Percentiles rank a stretch among this genome's conserved stretches.
phyloP scores from a whole-genome alignment of 2,329 filamentous ascomycete species.

The Beauveria brongniartii region DNA sequence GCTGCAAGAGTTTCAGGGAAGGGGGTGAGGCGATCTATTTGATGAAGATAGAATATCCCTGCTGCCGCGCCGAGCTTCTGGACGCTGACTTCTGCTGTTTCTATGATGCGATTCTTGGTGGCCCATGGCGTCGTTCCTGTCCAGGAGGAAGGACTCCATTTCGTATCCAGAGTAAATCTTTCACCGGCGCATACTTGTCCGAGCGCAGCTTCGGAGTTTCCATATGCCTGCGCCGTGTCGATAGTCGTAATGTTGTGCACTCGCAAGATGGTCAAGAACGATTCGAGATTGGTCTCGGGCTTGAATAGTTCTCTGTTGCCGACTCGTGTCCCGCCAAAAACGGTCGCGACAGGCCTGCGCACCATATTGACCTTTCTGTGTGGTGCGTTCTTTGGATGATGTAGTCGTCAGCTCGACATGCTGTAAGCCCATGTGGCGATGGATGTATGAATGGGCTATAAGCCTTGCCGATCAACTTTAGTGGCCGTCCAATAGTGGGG shows the following conservation, averaged over 20 bases:
- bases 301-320: conserved; percentile 13
- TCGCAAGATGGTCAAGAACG: conserved; percentile 8
- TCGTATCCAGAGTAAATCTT: conserved; percentile 14
- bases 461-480: neutral
- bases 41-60: conserved; percentile 14
- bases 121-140: conserved; percentile 11
- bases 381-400: neutral
- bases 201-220: conserved; percentile 13
- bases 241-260: conserved; percentile 12
- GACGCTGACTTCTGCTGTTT: conserved; percentile 13
- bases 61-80: conserved; percentile 10
- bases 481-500: neutral
- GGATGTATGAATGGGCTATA: neutral
- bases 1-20: conserved; percentile 13
- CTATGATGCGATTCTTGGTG: conserved; percentile 8
- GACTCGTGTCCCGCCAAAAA: conserved; percentile 15
- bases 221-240: conserved; percentile 14
- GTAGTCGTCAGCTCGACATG: neutral
- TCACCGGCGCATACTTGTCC: conserved; percentile 11
- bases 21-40: conserved; percentile 12
- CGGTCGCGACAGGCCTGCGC: neutral
- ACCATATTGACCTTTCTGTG: neutral
- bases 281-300: conserved; percentile 4
- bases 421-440: neutral
- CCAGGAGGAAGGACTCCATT: conserved; percentile 15